Base-by-base conservation (phyloP, 164 flowering plant genomes). In the Vitis riparia region DNA sequence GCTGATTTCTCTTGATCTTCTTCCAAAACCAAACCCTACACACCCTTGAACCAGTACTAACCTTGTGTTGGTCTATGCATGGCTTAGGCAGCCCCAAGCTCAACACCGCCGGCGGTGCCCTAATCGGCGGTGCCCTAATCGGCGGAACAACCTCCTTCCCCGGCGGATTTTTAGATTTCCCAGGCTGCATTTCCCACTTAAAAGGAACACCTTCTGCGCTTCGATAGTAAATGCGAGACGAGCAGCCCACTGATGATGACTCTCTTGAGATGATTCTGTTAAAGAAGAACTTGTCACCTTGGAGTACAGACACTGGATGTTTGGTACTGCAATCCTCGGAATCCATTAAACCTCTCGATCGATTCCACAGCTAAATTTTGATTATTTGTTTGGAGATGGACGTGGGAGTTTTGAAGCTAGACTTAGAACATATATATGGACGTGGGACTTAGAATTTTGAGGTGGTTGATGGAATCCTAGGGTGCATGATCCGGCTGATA, bases 141-240 rank as follows among this genome's bases (percentile, higher is more conserved):
- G 89, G 89, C 0, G 87, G 89, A 27, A 83, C 14, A 3, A 47
- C 53, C 1, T 72, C 81, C 9, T 70, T 68, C 32, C 37, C 55
- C 0, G 68, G 79, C 1, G 75, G 82, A 14, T 75, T 51, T 30
- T 75, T 85, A 3, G 93, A 80, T 11, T 80, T 87, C 10, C 93
- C 93, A 0, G 93, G 91, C 59, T 75, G 77, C 74, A 27, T 75
- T 69, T 89, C 91, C 93, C 93, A 89, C 52, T 78, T 60, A 68
- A 89, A 89, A 1, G 91, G 91, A 37, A 85, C 79, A 0, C 86
- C 88, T 72, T 77, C 88, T 0, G 78, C 8, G 11, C 66, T 64
- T 19, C 86, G 66, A 59, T 76, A 77, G 56, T 67, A 83, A 1
- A 80, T 30, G 1, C 83, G 79, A 1, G 90, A 86, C 16, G 94